Evolutionary conservation across 805 yeast species (phyloP).

Genomic region (Candida palmyrensis): DNA sequence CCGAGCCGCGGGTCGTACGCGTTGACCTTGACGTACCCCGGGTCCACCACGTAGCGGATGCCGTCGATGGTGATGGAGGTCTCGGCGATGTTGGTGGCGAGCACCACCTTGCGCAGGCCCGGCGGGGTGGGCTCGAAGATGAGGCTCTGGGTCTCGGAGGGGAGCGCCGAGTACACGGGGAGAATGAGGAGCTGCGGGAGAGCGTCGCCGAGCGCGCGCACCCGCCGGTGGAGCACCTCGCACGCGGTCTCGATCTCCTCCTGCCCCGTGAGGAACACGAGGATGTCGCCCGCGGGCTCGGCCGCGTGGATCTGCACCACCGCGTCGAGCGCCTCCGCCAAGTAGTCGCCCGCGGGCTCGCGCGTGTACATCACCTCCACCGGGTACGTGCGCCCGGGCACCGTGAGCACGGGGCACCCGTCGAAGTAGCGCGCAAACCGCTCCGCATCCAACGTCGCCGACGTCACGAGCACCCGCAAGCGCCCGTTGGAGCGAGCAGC

Average conservation of each 20-base stretch:
- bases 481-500: slow-evolving; percentile 69
- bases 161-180: slow-evolving; percentile 89
- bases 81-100: slow-evolving; percentile 96
- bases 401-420: slow-evolving; percentile 72
- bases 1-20: slow-evolving; percentile 85
- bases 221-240: slow-evolving; percentile 61
- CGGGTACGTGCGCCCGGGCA: slow-evolving; percentile 89
- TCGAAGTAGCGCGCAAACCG: slow-evolving; percentile 79
- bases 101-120: slow-evolving; percentile 79
- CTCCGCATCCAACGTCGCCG: slow-evolving; percentile 89
- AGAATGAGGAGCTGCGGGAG: slow-evolving; percentile 65
- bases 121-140: slow-evolving; percentile 87
- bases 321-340: slow-evolving; percentile 78
- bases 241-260: slow-evolving; percentile 93
- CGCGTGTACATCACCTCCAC: slow-evolving; percentile 79
- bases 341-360: slow-evolving; percentile 82
- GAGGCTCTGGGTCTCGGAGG: slow-evolving; percentile 81
- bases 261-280: slow-evolving; percentile 85
- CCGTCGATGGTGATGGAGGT: slow-evolving; percentile 96
- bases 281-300: slow-evolving; percentile 72
- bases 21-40: slow-evolving; percentile 89
- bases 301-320: slow-evolving; percentile 82
- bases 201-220: slow-evolving; percentile 56
- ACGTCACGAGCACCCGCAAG: slow-evolving; percentile 75
- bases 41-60: slow-evolving; percentile 84